Base-by-base conservation (phyloP, 306 rosid genomes). In the Hylodesmum podocarpum region DNA sequence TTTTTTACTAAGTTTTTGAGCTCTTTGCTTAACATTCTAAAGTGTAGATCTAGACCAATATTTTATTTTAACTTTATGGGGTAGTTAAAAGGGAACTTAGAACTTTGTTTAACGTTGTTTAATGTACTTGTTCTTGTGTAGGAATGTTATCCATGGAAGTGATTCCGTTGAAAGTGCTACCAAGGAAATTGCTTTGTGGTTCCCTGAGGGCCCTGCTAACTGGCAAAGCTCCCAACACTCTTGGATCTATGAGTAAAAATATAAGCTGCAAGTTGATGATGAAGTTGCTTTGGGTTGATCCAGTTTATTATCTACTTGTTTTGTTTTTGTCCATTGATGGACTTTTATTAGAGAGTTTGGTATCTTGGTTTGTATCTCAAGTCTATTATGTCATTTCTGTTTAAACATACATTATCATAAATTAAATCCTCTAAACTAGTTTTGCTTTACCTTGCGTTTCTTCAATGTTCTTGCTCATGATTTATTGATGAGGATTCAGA, bases 111-210 rank as follows among this genome's bases (percentile, higher is more conserved):
- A 2, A 19, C 6, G 43, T 58, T 46, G 21, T 19, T 4, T 21
- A 2, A 19, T 9, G 43, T 41, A 29, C 3, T 21, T 73, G 40
- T 8, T 22, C 27, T 3, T 59, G 3, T 83, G 72, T 85, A 94
- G 98, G 89, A 95, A 95, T 22, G 89, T 95, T 40, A 92, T 92
- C 76, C 98, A 95, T 76, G 98, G 98, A 89, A 95, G 97, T 51
- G 98, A 95, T 65, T 79, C 97, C 0, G 90, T 86, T 29, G 98
- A 95, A 84, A 89, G 93, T 64, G 97, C 91, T 3, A 55, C 29
- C 78, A 95, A 92, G 83, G 98, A 95, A 82, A 95, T 95, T 67
- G 96, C 89, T 7, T 77, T 95, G 59, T 95, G 98, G 98, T 95
- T 95, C 86, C 91, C 96, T 1, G 96, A 95, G 4, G 97, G 97